Evolutionary conservation across 1,284 basidiomycete species (phyloP), one percentile per base, ranked within the genome.

Genomic region (Tetrapyrgos nigripes): DNA sequence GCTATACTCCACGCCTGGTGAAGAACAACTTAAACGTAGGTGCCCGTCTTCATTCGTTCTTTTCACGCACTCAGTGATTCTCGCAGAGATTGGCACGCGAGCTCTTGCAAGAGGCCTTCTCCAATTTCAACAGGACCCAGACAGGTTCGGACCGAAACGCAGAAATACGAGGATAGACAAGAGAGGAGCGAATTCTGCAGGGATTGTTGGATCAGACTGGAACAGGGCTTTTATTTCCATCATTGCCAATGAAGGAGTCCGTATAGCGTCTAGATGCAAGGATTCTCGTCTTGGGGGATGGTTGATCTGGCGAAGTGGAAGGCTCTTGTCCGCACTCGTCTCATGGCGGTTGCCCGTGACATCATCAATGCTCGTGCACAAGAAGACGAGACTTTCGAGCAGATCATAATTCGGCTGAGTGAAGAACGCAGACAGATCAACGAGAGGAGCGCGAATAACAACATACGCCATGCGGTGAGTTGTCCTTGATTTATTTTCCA

Each of bases 281-380:
- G 51, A 53, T 21, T 11, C 26, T 8, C 51, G 51, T 4, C 44
- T 53, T 27, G 50, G 50, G n/a, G n/a, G n/a, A n/a, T n/a, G 10
- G 5, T 4, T 19, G 35, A 26, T 3, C 3, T 21, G 23, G 28
- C 44, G 4, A 24, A 53, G 5, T 53, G 51, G 51, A 43, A 13
- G 3, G 23, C 6, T 19, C 26, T 53, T 9, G 21, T 53, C 23
- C 40, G 23, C 1, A n/a, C 19, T 6, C 33, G 51, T 8, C 13
- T 53, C 8, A 8, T 14, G 9, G 14, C 8, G 31, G 31, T 33
- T 33, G 31, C 31, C 14, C 31, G 8, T 8, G 31, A 33, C 31
- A 14, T 33, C 31, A 14, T 33, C 9, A 33, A 8, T 33, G 31
- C 31, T 33, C 31, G 31, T 33, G 9, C 31, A 8, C 31, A 33